Evolutionary conservation across 805 yeast species (phyloP).

Genomic region (Candida montana): DNA sequence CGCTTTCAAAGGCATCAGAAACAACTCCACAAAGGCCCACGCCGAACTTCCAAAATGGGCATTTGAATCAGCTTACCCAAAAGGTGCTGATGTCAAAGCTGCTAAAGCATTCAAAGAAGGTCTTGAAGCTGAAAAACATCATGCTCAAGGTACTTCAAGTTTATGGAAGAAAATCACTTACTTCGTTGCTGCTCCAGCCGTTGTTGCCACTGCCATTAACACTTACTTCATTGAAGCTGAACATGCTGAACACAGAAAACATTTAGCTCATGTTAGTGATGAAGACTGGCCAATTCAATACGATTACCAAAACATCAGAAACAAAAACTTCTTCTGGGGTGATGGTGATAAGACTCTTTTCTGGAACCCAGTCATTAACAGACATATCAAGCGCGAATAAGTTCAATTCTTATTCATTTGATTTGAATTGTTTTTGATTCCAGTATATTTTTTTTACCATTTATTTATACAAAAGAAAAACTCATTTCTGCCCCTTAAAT

Average conservation of each 20-base stretch:
- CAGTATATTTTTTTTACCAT: too few species aligned
- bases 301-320: slow-evolving; percentile 88
- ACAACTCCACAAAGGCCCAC: slow-evolving; percentile 17
- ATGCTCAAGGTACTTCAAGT: slow-evolving; percentile 69
- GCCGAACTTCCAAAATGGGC: slow-evolving; percentile 37
- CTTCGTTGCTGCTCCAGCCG: slow-evolving; percentile 78
- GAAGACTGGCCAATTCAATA: slow-evolving; percentile 91
- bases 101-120: slow-evolving; percentile 62
- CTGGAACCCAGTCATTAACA: slow-evolving; percentile 93
- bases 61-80: slow-evolving; percentile 42
- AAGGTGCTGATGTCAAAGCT: slow-evolving; percentile 32
- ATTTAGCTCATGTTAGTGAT: slow-evolving; percentile 62
- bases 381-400: slow-evolving; percentile 49
- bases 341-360: slow-evolving; percentile 95
- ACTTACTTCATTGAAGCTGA: slow-evolving; percentile 77
- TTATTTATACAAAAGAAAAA: too few species aligned
- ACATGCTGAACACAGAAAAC: slow-evolving; percentile 88
- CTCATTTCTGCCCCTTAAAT: too few species aligned
- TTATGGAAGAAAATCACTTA: slow-evolving; percentile 84
- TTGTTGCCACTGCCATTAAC: slow-evolving; percentile 70
- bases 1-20: slow-evolving; percentile 18
- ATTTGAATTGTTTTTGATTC: too few species aligned
- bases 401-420: too few species aligned
- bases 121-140: slow-evolving; percentile 63
- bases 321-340: slow-evolving; percentile 94